Evolutionary conservation across 495 filamentous ascomycete genomes (phyloP).

Genomic region (Hypoxylon fragiforme): DNA sequence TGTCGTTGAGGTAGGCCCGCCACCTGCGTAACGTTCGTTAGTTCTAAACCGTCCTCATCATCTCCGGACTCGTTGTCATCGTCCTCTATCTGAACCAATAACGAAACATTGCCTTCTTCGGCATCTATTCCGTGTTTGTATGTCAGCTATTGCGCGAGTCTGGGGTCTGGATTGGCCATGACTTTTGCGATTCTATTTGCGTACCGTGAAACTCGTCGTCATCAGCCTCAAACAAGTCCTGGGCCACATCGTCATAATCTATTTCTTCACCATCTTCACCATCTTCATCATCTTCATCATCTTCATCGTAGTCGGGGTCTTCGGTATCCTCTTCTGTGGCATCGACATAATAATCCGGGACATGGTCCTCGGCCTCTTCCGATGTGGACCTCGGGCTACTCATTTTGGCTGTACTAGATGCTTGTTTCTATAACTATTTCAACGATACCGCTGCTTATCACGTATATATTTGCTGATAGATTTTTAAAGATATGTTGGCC

Average conservation of each 20-base stretch:
- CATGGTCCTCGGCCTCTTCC: constrained; percentile 21
- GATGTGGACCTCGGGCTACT: constrained; percentile 24
- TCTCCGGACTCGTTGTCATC: constrained; percentile 40
- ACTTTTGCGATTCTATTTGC: constrained; percentile 7
- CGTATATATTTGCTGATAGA: too few species aligned
- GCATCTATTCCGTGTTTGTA: constrained; percentile 22
- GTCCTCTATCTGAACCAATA: constrained; percentile 37
- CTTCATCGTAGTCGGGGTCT: constrained; percentile 55
- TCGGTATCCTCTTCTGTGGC: constrained; percentile 39
- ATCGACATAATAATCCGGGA: constrained; percentile 30
- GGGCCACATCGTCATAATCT: constrained; percentile 45
- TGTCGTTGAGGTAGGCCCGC: too few species aligned
- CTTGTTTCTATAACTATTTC: too few species aligned
- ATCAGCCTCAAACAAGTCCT: constrained; percentile 46
- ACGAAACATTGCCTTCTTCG: constrained; percentile 35
- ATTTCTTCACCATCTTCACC: constrained; percentile 37
- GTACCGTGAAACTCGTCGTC: constrained; percentile 50
- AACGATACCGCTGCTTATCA: too few species aligned
- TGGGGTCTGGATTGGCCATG: not conserved
- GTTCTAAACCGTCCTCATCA: constrained; percentile 1
- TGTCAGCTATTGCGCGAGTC: constrained; percentile 2
- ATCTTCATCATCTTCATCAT: constrained; percentile 41
- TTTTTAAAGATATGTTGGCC: too few species aligned
- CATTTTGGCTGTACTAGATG: constrained; percentile 16
- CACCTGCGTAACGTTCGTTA: too few species aligned